Base-by-base conservation (phyloP, 768 basidiomycete species). In the Boletellus ananas region DNA sequence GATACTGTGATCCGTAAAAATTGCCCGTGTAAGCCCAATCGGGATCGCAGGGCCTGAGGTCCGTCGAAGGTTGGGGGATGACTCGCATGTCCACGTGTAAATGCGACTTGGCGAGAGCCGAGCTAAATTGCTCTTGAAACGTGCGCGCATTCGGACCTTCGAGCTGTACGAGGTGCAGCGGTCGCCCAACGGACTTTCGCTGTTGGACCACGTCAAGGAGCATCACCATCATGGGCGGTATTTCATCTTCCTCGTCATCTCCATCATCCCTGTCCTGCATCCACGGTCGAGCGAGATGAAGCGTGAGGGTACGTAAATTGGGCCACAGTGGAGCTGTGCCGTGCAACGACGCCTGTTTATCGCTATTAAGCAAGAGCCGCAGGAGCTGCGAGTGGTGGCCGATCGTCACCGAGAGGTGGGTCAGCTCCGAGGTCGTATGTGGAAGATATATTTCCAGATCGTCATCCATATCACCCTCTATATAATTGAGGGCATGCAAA, bases 391-490 rank as follows among this genome's bases (percentile, higher is more conserved):
- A 59, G 51, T 68, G 67, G 29, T 58, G 58, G 12, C 61, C 62
- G 44, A 67, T 66, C 44, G 68, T 67, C 21, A 69, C 54, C 13
- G 68, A 66, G 20, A 72, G 62, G 45, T 72, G 60, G 8, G 51
- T 68, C 41, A 73, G 60, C 25, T 63, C 63, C 45, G 72, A 67
- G 16, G 73, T 63, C 35, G 60, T 60, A 38, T 57, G 49, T 0
- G 68, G 61, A 35, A 67, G 66, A 17, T 69, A 67, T 53, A 67
- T 65, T 61, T 69, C 66, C 34, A 67, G 57, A 38, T 67, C 66
- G 43, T 69, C 65, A 43, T 67, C 67, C 56, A 67, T 69, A 20
- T 66, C 59, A 48, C 66, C 68, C 43, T 67, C 66, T 48, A 69
- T 65, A 41, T 69, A 69, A 55, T 67, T 59, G 38, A 69, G 62